These are phyloP conservation scores for Phytophthora cryptogea DNA, from an alignment of 352 stramenopile species.

Conservation along the genomic window DNA sequence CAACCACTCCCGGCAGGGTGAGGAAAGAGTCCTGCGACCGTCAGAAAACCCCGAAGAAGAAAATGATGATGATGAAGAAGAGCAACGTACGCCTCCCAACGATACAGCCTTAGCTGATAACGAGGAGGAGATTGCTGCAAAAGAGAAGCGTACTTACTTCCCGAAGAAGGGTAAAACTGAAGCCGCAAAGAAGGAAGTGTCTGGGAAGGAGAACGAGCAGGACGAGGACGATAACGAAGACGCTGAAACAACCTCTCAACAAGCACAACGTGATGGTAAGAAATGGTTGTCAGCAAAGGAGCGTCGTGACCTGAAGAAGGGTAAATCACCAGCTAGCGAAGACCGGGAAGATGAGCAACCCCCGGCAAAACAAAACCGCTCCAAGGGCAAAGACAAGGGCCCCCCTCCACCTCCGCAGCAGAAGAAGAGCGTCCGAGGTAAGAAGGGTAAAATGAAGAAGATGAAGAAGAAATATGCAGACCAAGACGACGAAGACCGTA, in stretches of 20 bases:
- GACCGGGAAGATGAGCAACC: constrained; percentile 16
- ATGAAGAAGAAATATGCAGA: constrained; percentile 97
- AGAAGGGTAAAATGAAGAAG: constrained; percentile 95
- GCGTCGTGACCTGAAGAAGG: constrained; percentile 81
- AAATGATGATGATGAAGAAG: constrained; percentile 18
- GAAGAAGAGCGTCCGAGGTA: constrained; percentile 82
- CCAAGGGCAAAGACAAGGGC: constrained; percentile 46
- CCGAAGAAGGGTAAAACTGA: neutral
- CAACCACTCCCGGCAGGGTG: constrained; percentile 48
- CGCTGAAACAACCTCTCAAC: neutral
- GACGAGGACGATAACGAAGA: constrained; percentile 23
- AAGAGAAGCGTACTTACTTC: neutral
- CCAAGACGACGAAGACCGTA: constrained; percentile 95
- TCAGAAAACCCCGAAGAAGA: constrained; percentile 19
- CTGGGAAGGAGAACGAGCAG: constrained; percentile 16
- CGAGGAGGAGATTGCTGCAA: neutral
- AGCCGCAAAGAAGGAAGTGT: constrained; percentile 11
- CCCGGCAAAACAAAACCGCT: constrained; percentile 21
- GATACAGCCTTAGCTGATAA: neutral
- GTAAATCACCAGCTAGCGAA: constrained; percentile 33
- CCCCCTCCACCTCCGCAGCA: constrained; percentile 4
- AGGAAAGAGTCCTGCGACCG: constrained; percentile 23
- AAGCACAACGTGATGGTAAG: constrained; percentile 44
- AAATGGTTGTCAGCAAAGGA: constrained; percentile 76
- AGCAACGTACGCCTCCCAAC: constrained; percentile 6